Evolutionary conservation across 108 stramenopile species (phyloP), one percentile per base, ranked within the genome.

Genomic region (Epipyxis sp.): DNA sequence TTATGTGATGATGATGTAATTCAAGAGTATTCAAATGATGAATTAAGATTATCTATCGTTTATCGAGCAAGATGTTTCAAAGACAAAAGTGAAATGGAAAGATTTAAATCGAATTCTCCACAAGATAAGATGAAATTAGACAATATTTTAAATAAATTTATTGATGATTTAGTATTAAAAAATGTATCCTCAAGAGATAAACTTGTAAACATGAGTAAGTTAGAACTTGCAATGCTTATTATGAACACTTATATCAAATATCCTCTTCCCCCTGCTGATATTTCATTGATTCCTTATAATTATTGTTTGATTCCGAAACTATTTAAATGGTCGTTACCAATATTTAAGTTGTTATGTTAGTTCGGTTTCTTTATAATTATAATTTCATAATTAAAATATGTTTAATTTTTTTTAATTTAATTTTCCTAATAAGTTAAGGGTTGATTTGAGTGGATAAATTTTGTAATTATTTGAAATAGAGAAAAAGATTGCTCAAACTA

Each of bases 41-140:
- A 82, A 20, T 27, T 82, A 6, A 46, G 81, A 30, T 68, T 67
- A 13, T 78, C 77, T 42, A 43, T 82, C 3, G 81, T 82, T 0
- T 82, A 77, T 42, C 42, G 81, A 1, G 81, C 81, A 2, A 58
- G 81, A 0, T 82, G 81, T 44, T 82, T 82, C 68, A 39, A 57
- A 29, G 58, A 0, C 69, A 42, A 44, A 40, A 44, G 29, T 42
- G 71, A 44, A 16, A 41, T 40, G 68, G 59, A 40, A 34, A 42
- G 79, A 0, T 80, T 40, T 57, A 1, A 67, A 27, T 44, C 30
- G 35, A 16, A 42, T 40, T 32, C 41, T 2, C 72, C 65, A 35
- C 72, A 50, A 27, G 76, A 41, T 25, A 68, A 20, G 20, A 68
- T 68, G 65, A 68, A 37, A 37, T 37, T 68, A 20, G 65, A 68